Evolutionary conservation across 805 yeast genomes (phyloP).

Genomic region (Wickerhamomyces canadensis): DNA sequence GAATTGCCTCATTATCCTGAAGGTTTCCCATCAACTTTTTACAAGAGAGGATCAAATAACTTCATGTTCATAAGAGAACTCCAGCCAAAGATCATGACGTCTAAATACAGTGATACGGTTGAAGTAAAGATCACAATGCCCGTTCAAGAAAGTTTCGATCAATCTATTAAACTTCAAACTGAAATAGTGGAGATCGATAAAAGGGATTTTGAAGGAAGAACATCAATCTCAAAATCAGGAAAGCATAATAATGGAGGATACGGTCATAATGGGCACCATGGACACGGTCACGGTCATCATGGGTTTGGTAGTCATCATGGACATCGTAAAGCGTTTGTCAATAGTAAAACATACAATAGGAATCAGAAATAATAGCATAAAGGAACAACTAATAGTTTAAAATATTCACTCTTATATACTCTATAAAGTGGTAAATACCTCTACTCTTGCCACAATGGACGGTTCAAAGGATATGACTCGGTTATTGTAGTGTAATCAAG

Average conservation of each 20-base stretch:
- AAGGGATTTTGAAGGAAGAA: constrained; percentile 34
- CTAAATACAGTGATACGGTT: constrained; percentile 31
- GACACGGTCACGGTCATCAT: background rate
- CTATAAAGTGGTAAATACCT: too few relatives aligned
- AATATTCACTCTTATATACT: too few relatives aligned
- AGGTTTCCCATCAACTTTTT: constrained; percentile 45
- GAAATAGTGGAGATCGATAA: constrained; percentile 37
- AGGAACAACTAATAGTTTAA: too few relatives aligned
- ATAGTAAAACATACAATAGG: too few relatives aligned
- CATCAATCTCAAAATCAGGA: constrained; percentile 7
- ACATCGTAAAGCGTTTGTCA: too few relatives aligned
- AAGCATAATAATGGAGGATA: background rate
- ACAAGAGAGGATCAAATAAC: constrained; percentile 40
- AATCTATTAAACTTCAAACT: constrained; percentile 29
- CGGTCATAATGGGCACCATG: background rate
- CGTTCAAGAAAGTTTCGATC: constrained; percentile 7
- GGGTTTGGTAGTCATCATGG: too few relatives aligned
- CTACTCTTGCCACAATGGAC: too few relatives aligned
- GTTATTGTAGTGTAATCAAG: constrained; percentile 39
- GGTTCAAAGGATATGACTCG: constrained; percentile 29
- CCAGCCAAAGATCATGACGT: constrained; percentile 40
- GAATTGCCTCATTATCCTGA: constrained; percentile 34
- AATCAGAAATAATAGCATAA: too few relatives aligned
- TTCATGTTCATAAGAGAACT: constrained; percentile 47
- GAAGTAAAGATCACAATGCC: constrained; percentile 26